Base-by-base conservation (phyloP, 176 grass and related monocot species). In the Musa itinerans region DNA sequence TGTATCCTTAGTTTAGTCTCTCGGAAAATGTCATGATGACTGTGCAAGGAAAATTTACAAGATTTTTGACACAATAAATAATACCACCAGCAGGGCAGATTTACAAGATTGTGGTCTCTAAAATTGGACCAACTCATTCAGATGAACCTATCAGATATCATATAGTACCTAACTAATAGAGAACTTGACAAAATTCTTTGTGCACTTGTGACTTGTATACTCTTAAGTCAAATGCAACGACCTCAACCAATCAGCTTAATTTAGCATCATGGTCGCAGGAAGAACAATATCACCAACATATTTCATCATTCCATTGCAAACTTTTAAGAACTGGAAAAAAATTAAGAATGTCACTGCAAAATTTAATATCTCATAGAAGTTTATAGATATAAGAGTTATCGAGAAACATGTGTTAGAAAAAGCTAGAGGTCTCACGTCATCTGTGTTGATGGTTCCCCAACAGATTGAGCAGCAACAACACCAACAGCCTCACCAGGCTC, bases 391-490 rank as follows among this genome's bases (percentile, higher is more conserved):
- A 54, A 54, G 10, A 22, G 2, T 10, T 6, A 12, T 73, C 7
- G 8, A 22, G 54, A 48, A 70, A 1, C 8, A 77, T 69, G 50
- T 43, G 9, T 54, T 20, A 15, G 16, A 29, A 66, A 16, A 65
- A 52, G 50, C 8, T 54, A 86, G 65, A 80, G 27, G 82, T 83
- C 78, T 83, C 90, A 98, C 94, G 94, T 98, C 94, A 98, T 98
- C 82, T 98, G 94, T 0, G 90, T 98, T 61, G 90, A 89, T 81
- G 94, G 94, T 87, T 98, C 94, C 68, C 94, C 94, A 56, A 98
- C 82, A 73, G 94, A 98, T 53, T 98, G 94, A 65, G 94, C 94
- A 79, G 90, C 88, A 72, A 98, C n/a, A 70, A 93, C 86, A 81
- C 94, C 94, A 64, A 98, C 94, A 65, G 90, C 72, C 80, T 98